phyloP scores from a whole-genome alignment of 352 stramenopile species.

The Peronosclerospora sorghi region DNA sequence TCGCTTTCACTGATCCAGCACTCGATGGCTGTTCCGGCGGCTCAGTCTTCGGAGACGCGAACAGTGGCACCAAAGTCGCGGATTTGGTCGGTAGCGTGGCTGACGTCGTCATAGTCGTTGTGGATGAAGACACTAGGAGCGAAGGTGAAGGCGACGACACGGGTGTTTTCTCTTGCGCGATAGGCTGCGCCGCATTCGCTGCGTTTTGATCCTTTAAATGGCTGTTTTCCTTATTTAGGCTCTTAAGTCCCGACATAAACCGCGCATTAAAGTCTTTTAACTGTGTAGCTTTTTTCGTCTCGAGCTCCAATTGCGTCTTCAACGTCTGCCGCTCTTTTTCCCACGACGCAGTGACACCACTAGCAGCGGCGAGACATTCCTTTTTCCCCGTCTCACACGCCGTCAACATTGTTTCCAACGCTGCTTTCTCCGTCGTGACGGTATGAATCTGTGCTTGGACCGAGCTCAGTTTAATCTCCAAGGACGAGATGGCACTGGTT shows the following conservation, averaged over 20 bases:
- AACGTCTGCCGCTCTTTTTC: slow-evolving; percentile 54
- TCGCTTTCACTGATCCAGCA: slow-evolving; percentile 6
- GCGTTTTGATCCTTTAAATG: slow-evolving; percentile 56
- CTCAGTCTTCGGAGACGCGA: slow-evolving; percentile 8
- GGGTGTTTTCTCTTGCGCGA: slow-evolving; percentile 10
- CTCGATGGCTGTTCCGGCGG: slow-evolving; percentile 6
- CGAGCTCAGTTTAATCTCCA: slow-evolving; percentile 32
- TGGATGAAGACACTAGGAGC: slow-evolving; percentile 5
- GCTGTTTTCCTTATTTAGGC: slow-evolving; percentile 62
- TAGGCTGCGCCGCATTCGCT: slow-evolving; percentile 5
- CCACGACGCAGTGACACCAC: slow-evolving; percentile 23
- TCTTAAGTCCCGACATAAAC: slow-evolving; percentile 61
- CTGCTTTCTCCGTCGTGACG: slow-evolving; percentile 28
- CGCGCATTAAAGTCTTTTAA: slow-evolving; percentile 68
- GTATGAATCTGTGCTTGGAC: slow-evolving; percentile 20
- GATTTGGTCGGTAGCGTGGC: slow-evolving; percentile 1
- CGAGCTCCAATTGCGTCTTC: slow-evolving; percentile 43
- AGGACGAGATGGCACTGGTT: slow-evolving; percentile 15
- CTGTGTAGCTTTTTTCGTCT: slow-evolving; percentile 52
- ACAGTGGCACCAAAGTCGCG: slow-evolving; percentile 11
- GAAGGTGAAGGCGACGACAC: slow-evolving; percentile 11
- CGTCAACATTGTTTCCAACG: slow-evolving; percentile 33
- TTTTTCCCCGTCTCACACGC: slow-evolving; percentile 29
- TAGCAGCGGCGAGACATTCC: slow-evolving; percentile 20
- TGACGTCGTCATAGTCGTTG: no score